Base-by-base conservation (phyloP, 1,284 basidiomycete species). In the Malassezia yamatoensis region DNA sequence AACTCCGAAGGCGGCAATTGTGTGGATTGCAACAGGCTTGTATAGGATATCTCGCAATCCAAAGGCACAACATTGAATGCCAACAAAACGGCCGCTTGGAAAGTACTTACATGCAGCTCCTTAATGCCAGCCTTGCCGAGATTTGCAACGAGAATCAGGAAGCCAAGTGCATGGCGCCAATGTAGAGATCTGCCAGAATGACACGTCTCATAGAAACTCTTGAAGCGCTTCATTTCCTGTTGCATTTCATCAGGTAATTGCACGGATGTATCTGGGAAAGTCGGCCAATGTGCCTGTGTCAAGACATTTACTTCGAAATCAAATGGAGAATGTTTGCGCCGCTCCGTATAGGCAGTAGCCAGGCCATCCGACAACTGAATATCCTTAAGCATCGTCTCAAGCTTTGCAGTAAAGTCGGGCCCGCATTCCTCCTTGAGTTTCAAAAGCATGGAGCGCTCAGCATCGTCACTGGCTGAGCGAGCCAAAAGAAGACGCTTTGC, bases 371-470 rank as follows among this genome's bases (percentile, higher is more conserved):
- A 89, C 8, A 89, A 77, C 0, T 81, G 80, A 12, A 90, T 78
- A 68, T 90, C 88, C 57, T 83, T 88, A 76, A 91, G 90, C 88
- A 93, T 90, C 44, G 87, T 83, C 68, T 89, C 86, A 48, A 87
- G 86, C 78, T 86, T 85, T 24, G 83, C 83, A 58, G 77, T 78
- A 51, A 93, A 93, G 50, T 87, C 88, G 5, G 87, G 83, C 67
- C 91, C 90, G 62, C 88, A 90, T 51, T 85, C 88, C 86, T 88
- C 84, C 77, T 88, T 88, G 62, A 98, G 79, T 76, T 86, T 87
- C 75, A 87, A 83, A 53, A 99, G 79, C 80, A 96, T 86, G 38
- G 80, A 82, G 65, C 84, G 83, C 78, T 99, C 93, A 66, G 90
- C 85, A 72, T 96, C 91, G 65, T 90, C 84, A 7, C 85, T 88